phyloP scores from a whole-genome alignment of 2,329 filamentous ascomycete genomes.

The Daldinia sp. region DNA sequence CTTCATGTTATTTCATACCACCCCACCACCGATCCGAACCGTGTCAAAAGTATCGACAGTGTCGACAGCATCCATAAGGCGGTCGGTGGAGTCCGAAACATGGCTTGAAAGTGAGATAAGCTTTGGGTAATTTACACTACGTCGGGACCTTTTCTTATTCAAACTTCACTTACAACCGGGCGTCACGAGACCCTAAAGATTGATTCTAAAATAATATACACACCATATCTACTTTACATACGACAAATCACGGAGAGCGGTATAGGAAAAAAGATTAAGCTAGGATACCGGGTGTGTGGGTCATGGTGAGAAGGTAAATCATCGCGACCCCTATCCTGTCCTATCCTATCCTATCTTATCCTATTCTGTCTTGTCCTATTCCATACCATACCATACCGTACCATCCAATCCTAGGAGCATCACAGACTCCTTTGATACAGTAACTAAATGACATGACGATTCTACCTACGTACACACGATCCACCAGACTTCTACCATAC shows the following conservation, averaged over 20 bases:
- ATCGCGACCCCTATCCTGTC: slow-evolving; percentile 15
- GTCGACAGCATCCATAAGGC: background rate
- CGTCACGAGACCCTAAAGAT: slow-evolving; percentile 22
- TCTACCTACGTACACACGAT: slow-evolving; percentile 13
- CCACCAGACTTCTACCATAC: slow-evolving; percentile 10
- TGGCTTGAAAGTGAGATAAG: slow-evolving; percentile 23
- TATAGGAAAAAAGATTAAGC: background rate
- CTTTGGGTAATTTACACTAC: slow-evolving; percentile 6
- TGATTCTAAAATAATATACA: background rate
- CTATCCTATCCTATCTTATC: slow-evolving; percentile 6
- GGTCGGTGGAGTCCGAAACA: slow-evolving; percentile 27
- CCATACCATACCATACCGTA: background rate
- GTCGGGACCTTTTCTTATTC: slow-evolving; percentile 26
- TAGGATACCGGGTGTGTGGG: slow-evolving; percentile 13
- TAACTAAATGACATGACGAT: slow-evolving; percentile 7
- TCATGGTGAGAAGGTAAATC: slow-evolving; percentile 15
- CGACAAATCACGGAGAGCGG: background rate
- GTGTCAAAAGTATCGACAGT: background rate
- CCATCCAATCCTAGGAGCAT: background rate
- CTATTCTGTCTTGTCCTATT: background rate
- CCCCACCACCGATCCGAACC: background rate
- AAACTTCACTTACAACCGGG: slow-evolving; percentile 16
- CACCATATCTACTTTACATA: background rate
- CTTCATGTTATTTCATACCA: background rate
- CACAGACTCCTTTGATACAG: slow-evolving; percentile 14